These are phyloP conservation scores for Corymbia maculata DNA, from an alignment of 345 rosid genomes.

Conservation along the genomic window DNA sequence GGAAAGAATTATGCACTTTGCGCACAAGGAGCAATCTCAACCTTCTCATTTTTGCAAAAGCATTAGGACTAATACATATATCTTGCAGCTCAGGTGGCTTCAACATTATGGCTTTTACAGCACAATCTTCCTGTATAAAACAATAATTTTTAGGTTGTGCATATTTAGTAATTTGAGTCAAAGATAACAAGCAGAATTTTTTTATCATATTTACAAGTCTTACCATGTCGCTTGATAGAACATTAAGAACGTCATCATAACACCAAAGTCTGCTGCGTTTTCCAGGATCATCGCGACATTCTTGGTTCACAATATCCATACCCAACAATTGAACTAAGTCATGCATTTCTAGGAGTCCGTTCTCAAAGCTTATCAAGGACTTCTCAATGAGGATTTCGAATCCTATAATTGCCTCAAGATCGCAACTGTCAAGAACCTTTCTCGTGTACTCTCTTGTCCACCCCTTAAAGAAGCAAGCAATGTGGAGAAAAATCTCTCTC, in stretches of 20 bases:
- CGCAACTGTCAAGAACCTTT: not conserved
- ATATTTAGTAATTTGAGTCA: no score
- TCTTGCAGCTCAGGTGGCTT: not conserved
- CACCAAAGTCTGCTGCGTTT: not conserved
- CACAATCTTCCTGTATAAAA: not conserved
- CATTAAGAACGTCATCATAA: not conserved
- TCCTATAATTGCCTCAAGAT: rapidly evolving
- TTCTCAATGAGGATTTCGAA: not conserved
- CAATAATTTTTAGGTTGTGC: no score
- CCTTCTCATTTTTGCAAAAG: not conserved
- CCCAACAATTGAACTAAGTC: not conserved
- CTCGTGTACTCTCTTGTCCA: not conserved
- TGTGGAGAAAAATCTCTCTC: not conserved
- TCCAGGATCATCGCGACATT: not conserved
- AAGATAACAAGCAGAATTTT: not conserved
- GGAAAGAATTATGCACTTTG: not conserved
- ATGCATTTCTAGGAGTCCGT: not conserved
- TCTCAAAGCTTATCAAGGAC: not conserved
- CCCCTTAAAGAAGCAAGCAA: no score
- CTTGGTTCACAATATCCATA: not conserved
- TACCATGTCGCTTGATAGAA: not conserved
- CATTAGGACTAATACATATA: not conserved
- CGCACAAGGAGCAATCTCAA: not conserved
- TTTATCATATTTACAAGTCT: not conserved
- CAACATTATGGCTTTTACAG: not conserved